phyloP scores from a whole-genome alignment of 345 rosid genomes.

The Brassica incana region DNA sequence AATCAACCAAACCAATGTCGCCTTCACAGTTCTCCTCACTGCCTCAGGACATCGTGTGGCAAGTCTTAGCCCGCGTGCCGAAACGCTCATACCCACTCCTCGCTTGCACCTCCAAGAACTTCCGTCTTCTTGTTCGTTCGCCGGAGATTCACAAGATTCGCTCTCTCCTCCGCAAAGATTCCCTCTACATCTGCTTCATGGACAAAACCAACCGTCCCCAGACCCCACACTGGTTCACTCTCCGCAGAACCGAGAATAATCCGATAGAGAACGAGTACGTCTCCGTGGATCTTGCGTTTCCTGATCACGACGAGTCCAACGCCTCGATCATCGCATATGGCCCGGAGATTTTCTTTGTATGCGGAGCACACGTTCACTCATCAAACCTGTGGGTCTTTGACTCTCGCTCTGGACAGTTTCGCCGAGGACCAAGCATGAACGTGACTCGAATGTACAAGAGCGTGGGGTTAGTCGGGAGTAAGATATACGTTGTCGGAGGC shows the following conservation, averaged over 20 bases:
- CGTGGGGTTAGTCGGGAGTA: not conserved
- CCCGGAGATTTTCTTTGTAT: constrained; percentile 2
- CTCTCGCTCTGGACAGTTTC: not conserved
- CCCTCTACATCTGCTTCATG: not conserved
- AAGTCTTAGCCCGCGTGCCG: not conserved
- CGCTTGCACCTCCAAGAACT: constrained; percentile 1
- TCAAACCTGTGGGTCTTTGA: not conserved
- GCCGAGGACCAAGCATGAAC: not conserved
- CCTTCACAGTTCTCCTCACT: not conserved
- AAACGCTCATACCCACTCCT: not conserved
- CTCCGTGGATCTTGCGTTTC: not conserved
- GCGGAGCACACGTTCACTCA: not conserved
- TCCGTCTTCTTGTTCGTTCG: not conserved
- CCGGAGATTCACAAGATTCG: not conserved
- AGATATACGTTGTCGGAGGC: not conserved
- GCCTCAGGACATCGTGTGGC: not conserved
- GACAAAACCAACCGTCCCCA: not conserved
- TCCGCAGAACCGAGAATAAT: not conserved
- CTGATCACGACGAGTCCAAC: not conserved
- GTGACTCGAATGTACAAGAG: not conserved
- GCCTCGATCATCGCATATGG: not conserved
- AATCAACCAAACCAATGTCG: not conserved
- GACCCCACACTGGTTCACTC: constrained; percentile 6
- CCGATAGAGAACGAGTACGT: not conserved
- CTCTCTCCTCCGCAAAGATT: not conserved